Percentiles rank a stretch among this genome's conserved stretches.
Evolutionary conservation across 73 alveolate genomes (phyloP).

Genomic region (Paramecium octaurelia): DNA sequence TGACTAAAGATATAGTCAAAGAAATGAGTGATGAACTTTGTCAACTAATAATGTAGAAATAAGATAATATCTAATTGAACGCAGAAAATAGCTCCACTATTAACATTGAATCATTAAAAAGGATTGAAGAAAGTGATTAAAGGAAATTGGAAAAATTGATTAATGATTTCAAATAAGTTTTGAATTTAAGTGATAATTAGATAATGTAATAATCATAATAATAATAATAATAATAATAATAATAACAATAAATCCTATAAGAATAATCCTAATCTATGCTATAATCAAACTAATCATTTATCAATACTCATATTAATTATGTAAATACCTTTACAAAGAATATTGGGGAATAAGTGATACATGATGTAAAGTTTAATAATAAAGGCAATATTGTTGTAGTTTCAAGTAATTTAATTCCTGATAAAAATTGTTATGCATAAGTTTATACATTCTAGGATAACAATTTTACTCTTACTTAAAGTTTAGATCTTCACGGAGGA

Average conservation of each 20-base stretch:
- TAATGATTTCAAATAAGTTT: not conserved
- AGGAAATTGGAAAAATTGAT: not conserved
- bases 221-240: not conserved
- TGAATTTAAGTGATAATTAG: not conserved
- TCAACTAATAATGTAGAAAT: not conserved
- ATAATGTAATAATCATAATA: not conserved
- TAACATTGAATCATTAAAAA: not conserved
- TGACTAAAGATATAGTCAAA: not conserved
- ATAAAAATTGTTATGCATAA: not conserved
- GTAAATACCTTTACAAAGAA: not conserved
- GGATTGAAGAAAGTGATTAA: not conserved
- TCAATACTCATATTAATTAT: not conserved
- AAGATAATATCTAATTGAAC: not conserved
- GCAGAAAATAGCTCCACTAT: not conserved
- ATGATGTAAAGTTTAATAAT: not conserved
- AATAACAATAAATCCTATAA: not conserved
- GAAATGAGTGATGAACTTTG: not conserved
- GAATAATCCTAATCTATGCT: not conserved
- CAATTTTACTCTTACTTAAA: not conserved
- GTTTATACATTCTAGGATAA: not conserved
- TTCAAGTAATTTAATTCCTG: not conserved
- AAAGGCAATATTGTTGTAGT: not conserved
- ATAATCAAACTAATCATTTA: not conserved
- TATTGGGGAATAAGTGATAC: not conserved
- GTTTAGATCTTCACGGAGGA: not conserved